Conservation (phyloP, 768 basidiomycete genomes). For the Arthromyces matolae region DNA sequence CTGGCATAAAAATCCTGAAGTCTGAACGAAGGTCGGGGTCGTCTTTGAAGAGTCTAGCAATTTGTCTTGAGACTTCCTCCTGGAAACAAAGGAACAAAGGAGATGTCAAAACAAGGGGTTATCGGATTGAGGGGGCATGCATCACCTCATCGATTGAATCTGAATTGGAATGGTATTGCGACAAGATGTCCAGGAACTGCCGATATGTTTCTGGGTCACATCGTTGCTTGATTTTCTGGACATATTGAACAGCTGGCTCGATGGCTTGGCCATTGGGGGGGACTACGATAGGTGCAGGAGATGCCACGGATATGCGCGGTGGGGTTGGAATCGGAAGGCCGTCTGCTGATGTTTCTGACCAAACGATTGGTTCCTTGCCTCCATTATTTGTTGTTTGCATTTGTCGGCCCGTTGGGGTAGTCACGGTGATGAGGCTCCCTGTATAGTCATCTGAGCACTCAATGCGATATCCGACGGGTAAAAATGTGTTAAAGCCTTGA, state of each 20-base stretch:
- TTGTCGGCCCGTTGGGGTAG: conserved; percentile 66
- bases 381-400: conserved; percentile 54
- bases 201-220: conserved; percentile 88
- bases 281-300: conserved; percentile 33
- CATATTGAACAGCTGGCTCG: conserved; percentile 86
- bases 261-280: conserved; percentile 45
- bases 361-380: conserved; percentile 34
- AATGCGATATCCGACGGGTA: conserved; percentile 92
- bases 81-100: conserved; percentile 20
- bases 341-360: conserved; percentile 27
- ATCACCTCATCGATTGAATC: conserved; percentile 58
- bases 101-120: conserved; percentile 5
- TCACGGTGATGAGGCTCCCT: conserved; percentile 67
- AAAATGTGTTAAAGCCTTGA: conserved; percentile 97
- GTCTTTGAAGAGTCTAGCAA: conserved; percentile 69
- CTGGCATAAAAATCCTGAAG: conserved; percentile 74
- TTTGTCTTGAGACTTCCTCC: conserved; percentile 67
- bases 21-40: conserved; percentile 71
- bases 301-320: conserved; percentile 15
- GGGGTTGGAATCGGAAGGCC: conserved; percentile 12
- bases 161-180: conserved; percentile 56
- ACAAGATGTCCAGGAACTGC: conserved; percentile 73
- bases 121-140: conserved; percentile 6
- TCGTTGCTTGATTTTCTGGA: conserved; percentile 94
- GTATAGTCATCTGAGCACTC: conserved; percentile 74